A percentile compares a stretch with the other conserved stretches of the same genome.
These are phyloP conservation scores for Fragilaria crotonensis DNA, from an alignment of 108 stramenopile genomes.

Conservation along the genomic window DNA sequence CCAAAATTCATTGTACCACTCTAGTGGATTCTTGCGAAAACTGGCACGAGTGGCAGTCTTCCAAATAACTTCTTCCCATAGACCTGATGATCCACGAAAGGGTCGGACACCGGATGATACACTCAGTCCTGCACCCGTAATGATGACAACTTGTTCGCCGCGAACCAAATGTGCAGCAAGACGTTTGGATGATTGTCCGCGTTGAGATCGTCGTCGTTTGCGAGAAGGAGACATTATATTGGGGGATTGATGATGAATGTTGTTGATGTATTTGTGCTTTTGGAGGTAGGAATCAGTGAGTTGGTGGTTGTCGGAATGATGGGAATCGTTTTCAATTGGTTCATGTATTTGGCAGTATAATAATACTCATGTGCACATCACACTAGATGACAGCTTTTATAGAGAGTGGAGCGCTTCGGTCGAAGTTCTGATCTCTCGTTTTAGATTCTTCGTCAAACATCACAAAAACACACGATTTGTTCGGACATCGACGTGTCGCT, in stretches of 20 bases:
- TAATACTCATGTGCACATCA: no score
- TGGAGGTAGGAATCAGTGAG: no score
- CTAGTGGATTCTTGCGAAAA: constrained; percentile 63
- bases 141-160: constrained; percentile 45
- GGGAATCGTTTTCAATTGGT: no score
- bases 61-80: constrained; percentile 69
- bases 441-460: no score
- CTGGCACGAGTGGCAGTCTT: constrained; percentile 52
- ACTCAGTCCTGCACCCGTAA: constrained; percentile 84
- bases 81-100: constrained; percentile 70
- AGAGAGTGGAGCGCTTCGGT: no score
- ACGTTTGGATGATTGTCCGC: neutral
- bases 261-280: neutral
- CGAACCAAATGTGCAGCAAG: neutral
- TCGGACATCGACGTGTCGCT: no score
- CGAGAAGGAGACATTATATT: neutral
- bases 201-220: neutral
- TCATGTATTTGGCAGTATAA: no score
- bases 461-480: no score
- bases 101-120: constrained; percentile 85
- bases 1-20: constrained; percentile 81
- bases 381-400: no score
- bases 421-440: no score
- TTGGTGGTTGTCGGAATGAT: no score
- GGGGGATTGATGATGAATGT: neutral